Percentiles rank a stretch among this genome's conserved stretches.
Evolutionary conservation across 331 rosid genomes (phyloP).

Genomic region (Malus hybrid): DNA sequence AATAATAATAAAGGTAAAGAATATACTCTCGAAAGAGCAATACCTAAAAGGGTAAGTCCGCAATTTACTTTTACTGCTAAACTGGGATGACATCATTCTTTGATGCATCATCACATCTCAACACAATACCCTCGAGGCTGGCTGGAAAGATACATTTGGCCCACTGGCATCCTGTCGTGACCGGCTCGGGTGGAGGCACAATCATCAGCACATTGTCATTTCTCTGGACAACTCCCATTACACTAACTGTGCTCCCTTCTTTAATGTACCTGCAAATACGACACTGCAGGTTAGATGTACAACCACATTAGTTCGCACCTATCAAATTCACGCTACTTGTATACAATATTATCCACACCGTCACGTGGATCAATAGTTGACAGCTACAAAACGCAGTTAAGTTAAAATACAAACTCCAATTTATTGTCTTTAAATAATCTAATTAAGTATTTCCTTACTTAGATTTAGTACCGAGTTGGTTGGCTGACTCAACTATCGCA

Average conservation of each 20-base stretch:
- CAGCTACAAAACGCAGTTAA: neutral
- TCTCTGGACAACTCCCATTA: conserved; percentile 97
- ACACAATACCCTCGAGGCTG: conserved; percentile 89
- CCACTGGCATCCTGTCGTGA: conserved; percentile 94
- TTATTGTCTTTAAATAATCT: neutral
- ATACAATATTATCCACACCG: too few species aligned
- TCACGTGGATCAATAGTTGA: neutral
- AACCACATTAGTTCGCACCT: neutral
- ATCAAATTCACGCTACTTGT: neutral
- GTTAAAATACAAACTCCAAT: neutral
- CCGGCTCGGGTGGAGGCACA: conserved; percentile 81
- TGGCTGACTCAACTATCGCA: neutral
- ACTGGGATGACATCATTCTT: conserved; percentile 87
- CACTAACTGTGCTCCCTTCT: conserved; percentile 97
- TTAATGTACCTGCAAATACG: conserved; percentile 70
- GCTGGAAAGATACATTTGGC: conserved; percentile 82
- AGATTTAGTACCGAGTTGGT: neutral
- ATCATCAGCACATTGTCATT: conserved; percentile 95
- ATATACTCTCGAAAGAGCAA: conserved; percentile 31
- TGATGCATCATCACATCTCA: conserved; percentile 92
- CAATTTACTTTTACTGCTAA: conserved; percentile 26
- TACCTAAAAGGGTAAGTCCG: conserved; percentile 24
- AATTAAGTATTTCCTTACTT: neutral
- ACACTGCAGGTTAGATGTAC: conserved; percentile 7
- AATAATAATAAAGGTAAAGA: conserved; percentile 18